Base-by-base conservation (phyloP, 2,329 filamentous ascomycete species). In the Mycosphaerella arachidis region DNA sequence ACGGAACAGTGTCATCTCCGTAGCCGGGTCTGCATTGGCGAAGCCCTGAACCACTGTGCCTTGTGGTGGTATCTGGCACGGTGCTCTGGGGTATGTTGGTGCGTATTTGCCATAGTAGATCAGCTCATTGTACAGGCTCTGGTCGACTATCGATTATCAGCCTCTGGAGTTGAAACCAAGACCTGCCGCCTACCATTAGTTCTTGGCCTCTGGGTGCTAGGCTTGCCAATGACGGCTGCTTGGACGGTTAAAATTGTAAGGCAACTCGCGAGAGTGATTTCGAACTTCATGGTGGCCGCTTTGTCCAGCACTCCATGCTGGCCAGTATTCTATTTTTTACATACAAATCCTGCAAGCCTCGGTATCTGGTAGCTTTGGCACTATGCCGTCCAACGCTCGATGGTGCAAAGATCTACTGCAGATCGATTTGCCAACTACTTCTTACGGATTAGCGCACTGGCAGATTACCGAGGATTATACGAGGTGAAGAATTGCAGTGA, bases 1-100 rank as follows among this genome's bases (percentile, higher is more conserved):
- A 12, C 55, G 43, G 55, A 51, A 57, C 5, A 57, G 55, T 18
- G 55, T 51, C 48, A 52, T 52, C 27, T 57, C 45, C 13, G 55
- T 57, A 10, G 31, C 45, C 31, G 53, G 33, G 13, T 54, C 52
- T 20, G 53, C 18, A 31, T 55, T 48, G 37, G 37, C 37, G 43
- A n/a, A 48, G 33, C 53, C 53, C 20, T 55, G 53, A 8, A 55
- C 53, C n/a, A 55, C 53, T 7, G 53, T 55, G 37, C 43, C 43
- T 24, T 27, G 29, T 10, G 37, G 53, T 1, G 53, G 53, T 12
- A 27, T 55, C 53, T 55, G 53, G 37, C 53, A 55, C 27, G 53
- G 53, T 33, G 53, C 53, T n/a, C 29, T 46, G 3, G 53, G 53
- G 20, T 55, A 55, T 24, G 53, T 55, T 6, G 53, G 31, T 16